Evolutionary conservation across 768 basidiomycete species (phyloP).

Genomic region (Ephemerocybe angulata): DNA sequence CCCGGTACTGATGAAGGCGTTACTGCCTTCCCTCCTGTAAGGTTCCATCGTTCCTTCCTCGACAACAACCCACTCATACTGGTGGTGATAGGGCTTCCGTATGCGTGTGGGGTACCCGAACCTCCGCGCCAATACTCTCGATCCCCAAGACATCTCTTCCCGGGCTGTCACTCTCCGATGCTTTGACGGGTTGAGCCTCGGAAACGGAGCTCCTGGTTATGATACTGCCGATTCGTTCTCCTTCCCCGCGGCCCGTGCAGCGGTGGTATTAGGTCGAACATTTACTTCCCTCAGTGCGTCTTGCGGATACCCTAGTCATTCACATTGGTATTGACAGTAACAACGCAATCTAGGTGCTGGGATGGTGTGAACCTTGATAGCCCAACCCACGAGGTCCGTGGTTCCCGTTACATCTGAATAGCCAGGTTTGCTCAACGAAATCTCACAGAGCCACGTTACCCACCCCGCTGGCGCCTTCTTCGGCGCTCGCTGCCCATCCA

Average conservation of each 20-base stretch:
- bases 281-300: slow-evolving; percentile 3
- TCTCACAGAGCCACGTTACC: slow-evolving; percentile 9
- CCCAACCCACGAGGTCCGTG: slow-evolving; percentile 1
- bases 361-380: slow-evolving; percentile 8
- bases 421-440: not conserved
- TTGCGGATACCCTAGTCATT: too few relatives aligned
- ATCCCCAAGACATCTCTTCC: not conserved
- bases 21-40: not conserved
- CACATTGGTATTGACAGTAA: too few relatives aligned
- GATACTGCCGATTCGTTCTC: not conserved
- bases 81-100: slow-evolving; percentile 4
- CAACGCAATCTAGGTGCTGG: slow-evolving; percentile 5
- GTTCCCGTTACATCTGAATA: not conserved
- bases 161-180: not conserved
- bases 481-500: slow-evolving; percentile 3
- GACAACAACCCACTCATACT: too few relatives aligned
- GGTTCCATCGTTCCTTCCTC: too few relatives aligned
- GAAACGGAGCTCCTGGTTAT: not conserved
- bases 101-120: slow-evolving; percentile 2
- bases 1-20: not conserved
- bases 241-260: not conserved
- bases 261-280: not conserved
- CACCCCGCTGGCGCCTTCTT: slow-evolving; percentile 8
- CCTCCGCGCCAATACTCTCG: not conserved
- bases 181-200: slow-evolving; percentile 2